Percentiles rank a stretch among this genome's conserved stretches.
Evolutionary conservation across 148 eudicot genomes (phyloP).

Genomic region (Nepenthes gracilis): DNA sequence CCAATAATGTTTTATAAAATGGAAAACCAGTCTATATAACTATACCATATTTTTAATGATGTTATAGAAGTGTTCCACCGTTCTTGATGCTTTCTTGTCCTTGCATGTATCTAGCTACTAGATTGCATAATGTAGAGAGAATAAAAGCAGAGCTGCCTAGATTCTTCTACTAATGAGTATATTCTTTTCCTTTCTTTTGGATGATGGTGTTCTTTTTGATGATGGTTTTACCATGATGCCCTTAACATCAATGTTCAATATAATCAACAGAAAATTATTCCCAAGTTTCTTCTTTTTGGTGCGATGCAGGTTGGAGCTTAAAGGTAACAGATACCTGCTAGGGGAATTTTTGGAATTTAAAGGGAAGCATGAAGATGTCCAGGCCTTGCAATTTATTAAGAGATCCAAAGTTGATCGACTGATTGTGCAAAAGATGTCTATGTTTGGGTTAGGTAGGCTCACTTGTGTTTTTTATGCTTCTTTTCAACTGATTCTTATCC

Average conservation of each 20-base stretch:
- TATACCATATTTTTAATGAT: no score
- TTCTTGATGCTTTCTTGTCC: no score
- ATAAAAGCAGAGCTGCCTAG: no score
- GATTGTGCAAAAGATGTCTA: slow-evolving; percentile 66
- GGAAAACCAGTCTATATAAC: no score
- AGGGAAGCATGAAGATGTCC: slow-evolving; percentile 77
- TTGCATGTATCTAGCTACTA: no score
- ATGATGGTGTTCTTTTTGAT: background rate
- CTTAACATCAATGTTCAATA: no score
- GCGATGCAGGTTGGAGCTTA: slow-evolving; percentile 61
- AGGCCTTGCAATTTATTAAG: slow-evolving; percentile 48
- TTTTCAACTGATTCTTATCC: background rate
- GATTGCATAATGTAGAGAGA: no score
- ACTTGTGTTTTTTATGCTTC: background rate
- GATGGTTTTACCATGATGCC: background rate
- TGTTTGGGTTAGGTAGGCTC: slow-evolving; percentile 76
- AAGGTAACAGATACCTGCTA: slow-evolving; percentile 50
- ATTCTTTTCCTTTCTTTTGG: background rate
- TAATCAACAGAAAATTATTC: background rate
- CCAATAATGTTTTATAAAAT: no score
- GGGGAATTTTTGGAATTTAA: slow-evolving; percentile 86
- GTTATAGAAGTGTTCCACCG: no score
- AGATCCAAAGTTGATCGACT: slow-evolving; percentile 78
- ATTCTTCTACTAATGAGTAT: no score
- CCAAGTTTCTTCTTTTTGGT: background rate